Percentiles rank a stretch among this genome's conserved stretches.
These are phyloP conservation scores for Przewalskia tangutica DNA, from an alignment of 257 asterid genomes.

Conservation along the genomic window DNA sequence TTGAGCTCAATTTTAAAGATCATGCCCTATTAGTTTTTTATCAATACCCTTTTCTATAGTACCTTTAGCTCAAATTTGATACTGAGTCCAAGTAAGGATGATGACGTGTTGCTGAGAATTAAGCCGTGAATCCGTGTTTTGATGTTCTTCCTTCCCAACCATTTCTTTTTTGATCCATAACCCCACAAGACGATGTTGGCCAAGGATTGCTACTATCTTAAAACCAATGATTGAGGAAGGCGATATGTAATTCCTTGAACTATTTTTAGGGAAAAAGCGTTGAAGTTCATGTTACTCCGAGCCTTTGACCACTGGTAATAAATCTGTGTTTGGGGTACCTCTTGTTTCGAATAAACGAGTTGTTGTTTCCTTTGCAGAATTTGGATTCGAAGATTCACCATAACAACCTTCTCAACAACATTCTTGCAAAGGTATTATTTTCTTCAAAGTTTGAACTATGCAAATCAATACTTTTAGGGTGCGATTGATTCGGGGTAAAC, in stretches of 20 bases:
- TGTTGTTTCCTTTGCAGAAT: constrained; percentile 41
- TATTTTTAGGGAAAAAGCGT: background rate
- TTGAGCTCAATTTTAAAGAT: background rate
- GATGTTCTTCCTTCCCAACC: background rate
- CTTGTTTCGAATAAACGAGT: background rate
- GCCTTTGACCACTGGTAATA: background rate
- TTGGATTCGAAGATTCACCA: constrained; percentile 96
- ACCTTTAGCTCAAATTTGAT: background rate
- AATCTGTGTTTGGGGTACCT: background rate
- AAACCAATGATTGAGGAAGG: background rate
- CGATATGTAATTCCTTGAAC: background rate
- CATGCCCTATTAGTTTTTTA: background rate
- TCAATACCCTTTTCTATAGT: background rate
- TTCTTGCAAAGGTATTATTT: constrained; percentile 70
- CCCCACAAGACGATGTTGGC: background rate
- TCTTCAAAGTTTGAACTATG: background rate
- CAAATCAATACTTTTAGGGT: background rate
- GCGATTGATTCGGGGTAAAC: no score
- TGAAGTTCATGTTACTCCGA: background rate
- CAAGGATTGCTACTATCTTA: background rate
- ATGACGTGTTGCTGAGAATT: background rate
- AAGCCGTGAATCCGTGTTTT: background rate
- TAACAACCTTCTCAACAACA: constrained; percentile 86
- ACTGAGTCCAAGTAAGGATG: background rate
- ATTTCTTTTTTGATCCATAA: background rate